Evolutionary conservation across 208 protist genomes (phyloP), one percentile per base, ranked within the genome.

Genomic region (Endotrypanum monterogeii): DNA sequence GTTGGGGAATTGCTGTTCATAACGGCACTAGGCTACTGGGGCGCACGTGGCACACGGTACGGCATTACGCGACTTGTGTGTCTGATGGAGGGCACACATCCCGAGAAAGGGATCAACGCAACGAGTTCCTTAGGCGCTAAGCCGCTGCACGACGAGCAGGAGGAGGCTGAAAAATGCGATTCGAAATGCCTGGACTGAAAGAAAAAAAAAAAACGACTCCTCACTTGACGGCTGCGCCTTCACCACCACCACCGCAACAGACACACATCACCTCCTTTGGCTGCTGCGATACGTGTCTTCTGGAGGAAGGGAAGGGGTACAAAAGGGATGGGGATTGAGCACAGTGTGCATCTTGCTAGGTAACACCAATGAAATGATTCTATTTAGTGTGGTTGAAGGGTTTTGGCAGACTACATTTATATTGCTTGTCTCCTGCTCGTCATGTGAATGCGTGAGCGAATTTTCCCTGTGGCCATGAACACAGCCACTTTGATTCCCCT

Each of bases 1-100:
- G 30, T 89, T 14, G 61, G 72, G n/a, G 73, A 90, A 58, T 18
- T 92, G 11, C 32, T 68, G 4, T 55, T 88, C 11, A 52, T 76
- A 16, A 74, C 78, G 68, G n/a, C 52, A 32, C 73, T 74, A 30
- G 63, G 68, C 58, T 85, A 78, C 52, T 73, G 57, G 8, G 70
- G 80, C 1, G 80, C 74, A 7, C 70, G 72, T 3, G 52, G 11
- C 11, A 71, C 82, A 51, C 84, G 78, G 14, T 74, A 80, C 54
- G 75, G 74, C 0, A 83, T 92, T 50, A 14, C 5, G 37, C 48
- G 48, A 3, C 58, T 78, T 4, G 58, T 80, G 23, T 7, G 25
- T 0, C 23, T 66, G 20, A 55, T 85, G 5, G 76, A 81, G 18
- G 76, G 76, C 37, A 62, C 71, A 2, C 20, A 55, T 12, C 63